Evolutionary conservation across 2,329 filamentous ascomycete genomes (phyloP), one percentile per base, ranked within the genome.

Genomic region (Chaetomium globosum): DNA sequence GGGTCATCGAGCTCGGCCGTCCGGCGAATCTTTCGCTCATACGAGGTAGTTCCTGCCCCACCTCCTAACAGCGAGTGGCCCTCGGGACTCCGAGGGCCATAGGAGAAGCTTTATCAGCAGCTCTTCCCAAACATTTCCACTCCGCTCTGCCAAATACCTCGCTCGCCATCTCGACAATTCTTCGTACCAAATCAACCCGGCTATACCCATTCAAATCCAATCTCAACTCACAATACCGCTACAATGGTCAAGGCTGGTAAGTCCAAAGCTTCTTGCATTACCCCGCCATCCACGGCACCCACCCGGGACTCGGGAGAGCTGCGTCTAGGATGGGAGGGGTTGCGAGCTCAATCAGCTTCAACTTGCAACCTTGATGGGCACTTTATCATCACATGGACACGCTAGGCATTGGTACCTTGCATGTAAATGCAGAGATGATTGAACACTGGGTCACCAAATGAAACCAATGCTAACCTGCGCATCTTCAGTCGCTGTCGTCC

Each of bases 231-330:
- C 30, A 52, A 30, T 30, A 83, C 82, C 83, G 82, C 83, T 90
- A 97, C 88, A 88, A 97, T 97, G 93, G 93, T 97, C 85, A 97
- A 97, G 87, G 93, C 94, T 83, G 92, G 92, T 96, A 87, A 77
- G 90, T 87, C 16, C 30, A 62, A 26, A 23, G 16, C 28, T 61
- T 49, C 51, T n/a, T 21, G 8, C 23, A 51, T 49, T 63, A 33
- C 54, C 59, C 54, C 59, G 51, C 61, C 33, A 43, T 46, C 19
- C 10, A 19, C 28, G 19, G 31, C 23, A 23, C n/a, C 31, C 33
- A 12, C 33, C 57, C 59, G 28, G 61, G 63, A 57, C 36, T 60
- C 64, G 59, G 64, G 64, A 55, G 65, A 63, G 21, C 26, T 26
- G 13, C 23, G 16, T 67, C 65, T 26, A 19, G 60, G 53, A 65